phyloP scores from a whole-genome alignment of 2,329 filamentous ascomycete species.

The Aspergillus udagawae region DNA sequence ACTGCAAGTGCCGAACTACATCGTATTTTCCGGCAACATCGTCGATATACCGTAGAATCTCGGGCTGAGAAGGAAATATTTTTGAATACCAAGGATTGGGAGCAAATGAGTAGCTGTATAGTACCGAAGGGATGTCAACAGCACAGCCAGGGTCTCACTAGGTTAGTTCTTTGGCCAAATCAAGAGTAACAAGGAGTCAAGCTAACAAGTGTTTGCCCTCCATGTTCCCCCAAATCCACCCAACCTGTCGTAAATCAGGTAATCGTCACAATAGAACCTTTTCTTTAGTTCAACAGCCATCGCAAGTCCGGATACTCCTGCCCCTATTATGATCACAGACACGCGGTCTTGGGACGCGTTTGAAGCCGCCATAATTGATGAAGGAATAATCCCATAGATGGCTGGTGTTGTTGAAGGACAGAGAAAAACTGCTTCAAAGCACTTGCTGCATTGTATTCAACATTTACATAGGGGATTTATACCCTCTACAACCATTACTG shows the following conservation, averaged over 20 bases:
- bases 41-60: slow-evolving; percentile 10
- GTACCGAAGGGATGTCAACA: slow-evolving; percentile 11
- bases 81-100: slow-evolving; percentile 9
- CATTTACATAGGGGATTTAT: no score
- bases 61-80: slow-evolving; percentile 4
- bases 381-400: no score
- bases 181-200: no score
- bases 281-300: slow-evolving; percentile 11
- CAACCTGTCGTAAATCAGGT: slow-evolving; percentile 6
- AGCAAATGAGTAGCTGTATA: slow-evolving; percentile 12
- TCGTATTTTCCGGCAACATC: not conserved
- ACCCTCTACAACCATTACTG: no score
- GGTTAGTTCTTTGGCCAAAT: not conserved
- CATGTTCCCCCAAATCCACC: slow-evolving; percentile 6
- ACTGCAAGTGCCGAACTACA: slow-evolving; percentile 3
- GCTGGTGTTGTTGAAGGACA: no score
- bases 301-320: slow-evolving; percentile 9
- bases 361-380: not conserved
- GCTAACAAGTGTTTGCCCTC: slow-evolving; percentile 12
- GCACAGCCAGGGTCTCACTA: slow-evolving; percentile 13
- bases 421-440: no score
- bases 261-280: slow-evolving; percentile 7
- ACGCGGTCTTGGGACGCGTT: not conserved
- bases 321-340: slow-evolving; percentile 10
- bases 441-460: no score